These are phyloP conservation scores for Mucor sp. DNA, from an alignment of 371 early-diverging fungal genomes.

Conservation along the genomic window DNA sequence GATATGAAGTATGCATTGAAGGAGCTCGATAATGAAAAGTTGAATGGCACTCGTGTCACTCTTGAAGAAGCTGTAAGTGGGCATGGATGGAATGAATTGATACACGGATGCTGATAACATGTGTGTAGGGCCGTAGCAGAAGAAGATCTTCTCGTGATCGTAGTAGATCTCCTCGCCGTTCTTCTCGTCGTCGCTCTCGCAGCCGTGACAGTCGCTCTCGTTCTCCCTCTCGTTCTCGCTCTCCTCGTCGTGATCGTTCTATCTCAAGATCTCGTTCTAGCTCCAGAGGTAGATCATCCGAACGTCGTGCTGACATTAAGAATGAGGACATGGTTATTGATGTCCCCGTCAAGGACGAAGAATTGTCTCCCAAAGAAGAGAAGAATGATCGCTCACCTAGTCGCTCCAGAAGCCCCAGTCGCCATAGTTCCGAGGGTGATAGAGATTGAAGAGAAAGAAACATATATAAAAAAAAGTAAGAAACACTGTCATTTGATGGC, in stretches of 20 bases:
- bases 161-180: constrained; percentile 27
- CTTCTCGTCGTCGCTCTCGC: constrained; percentile 25
- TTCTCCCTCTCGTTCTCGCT: constrained; percentile 21
- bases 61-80: constrained; percentile 67
- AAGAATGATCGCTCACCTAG: background rate
- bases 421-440: constrained; percentile 10
- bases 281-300: constrained; percentile 20
- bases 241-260: constrained; percentile 31
- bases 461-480: background rate
- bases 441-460: constrained; percentile 4
- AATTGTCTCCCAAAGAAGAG: background rate
- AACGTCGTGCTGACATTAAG: constrained; percentile 16
- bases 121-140: constrained; percentile 19
- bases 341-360: background rate
- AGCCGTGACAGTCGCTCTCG: constrained; percentile 17
- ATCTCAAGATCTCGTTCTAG: constrained; percentile 21
- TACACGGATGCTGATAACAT: constrained; percentile 27
- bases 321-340: constrained; percentile 15
- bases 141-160: constrained; percentile 28
- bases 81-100: constrained; percentile 16
- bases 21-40: constrained; percentile 80
- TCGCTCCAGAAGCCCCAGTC: constrained; percentile 13
- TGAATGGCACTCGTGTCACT: constrained; percentile 73
- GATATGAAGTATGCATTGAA: constrained; percentile 85
- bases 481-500: background rate